These are phyloP conservation scores for Bertia moriformis DNA, from an alignment of 2,329 filamentous ascomycete species.

Conservation along the genomic window DNA sequence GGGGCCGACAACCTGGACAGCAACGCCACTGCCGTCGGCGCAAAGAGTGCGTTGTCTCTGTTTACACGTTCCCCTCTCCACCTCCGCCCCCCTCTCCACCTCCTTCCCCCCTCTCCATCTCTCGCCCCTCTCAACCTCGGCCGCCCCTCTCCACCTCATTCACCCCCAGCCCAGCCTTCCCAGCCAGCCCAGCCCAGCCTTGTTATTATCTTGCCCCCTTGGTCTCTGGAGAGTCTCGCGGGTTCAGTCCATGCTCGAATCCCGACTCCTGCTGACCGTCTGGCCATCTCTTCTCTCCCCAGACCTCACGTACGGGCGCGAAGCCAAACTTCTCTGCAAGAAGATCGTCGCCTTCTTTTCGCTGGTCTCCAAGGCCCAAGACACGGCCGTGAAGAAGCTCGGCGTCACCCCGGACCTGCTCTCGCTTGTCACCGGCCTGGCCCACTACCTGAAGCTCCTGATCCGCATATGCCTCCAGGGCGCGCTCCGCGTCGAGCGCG, in stretches of 20 bases:
- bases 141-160: too few relatives aligned
- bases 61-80: background rate
- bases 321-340: slow-evolving; percentile 98
- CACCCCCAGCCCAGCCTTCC: too few relatives aligned
- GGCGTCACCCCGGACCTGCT: slow-evolving; percentile 96
- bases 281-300: slow-evolving; percentile 6
- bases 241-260: too few relatives aligned
- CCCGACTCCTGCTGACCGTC: too few relatives aligned
- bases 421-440: slow-evolving; percentile 88
- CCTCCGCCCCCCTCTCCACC: too few relatives aligned
- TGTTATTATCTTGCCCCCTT: too few relatives aligned
- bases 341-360: slow-evolving; percentile 98
- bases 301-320: slow-evolving; percentile 85
- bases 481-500: slow-evolving; percentile 76
- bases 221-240: too few relatives aligned
- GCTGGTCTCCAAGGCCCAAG: slow-evolving; percentile 83
- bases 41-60: slow-evolving; percentile 49
- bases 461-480: slow-evolving; percentile 95
- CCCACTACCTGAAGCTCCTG: slow-evolving; percentile 91
- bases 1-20: slow-evolving; percentile 75
- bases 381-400: slow-evolving; percentile 74
- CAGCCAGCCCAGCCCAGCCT: too few relatives aligned
- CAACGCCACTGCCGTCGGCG: slow-evolving; percentile 50
- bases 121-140: too few relatives aligned
- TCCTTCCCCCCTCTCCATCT: background rate